A percentile compares a stretch with the other conserved stretches of the same genome.
Evolutionary conservation across 2,329 filamentous ascomycete genomes (phyloP).

Genomic region (Microthyrium microscopicum): DNA sequence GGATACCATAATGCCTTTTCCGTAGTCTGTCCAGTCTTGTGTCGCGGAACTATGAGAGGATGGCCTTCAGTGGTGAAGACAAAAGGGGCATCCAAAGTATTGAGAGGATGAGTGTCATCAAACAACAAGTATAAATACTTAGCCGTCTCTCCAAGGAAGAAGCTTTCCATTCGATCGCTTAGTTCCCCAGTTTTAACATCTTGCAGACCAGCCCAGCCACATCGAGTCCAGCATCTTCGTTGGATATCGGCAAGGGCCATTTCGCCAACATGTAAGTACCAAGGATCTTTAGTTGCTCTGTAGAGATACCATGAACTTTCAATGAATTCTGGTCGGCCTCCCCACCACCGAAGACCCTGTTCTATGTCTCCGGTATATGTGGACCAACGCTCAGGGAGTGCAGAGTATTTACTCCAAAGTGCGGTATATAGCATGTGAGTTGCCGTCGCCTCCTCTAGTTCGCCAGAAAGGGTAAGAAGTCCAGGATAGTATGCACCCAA

Average conservation of each 20-base stretch:
- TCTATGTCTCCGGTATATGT: constrained; percentile 71
- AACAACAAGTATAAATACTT: constrained; percentile 93
- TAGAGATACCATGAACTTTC: constrained; percentile 97
- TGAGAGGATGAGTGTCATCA: constrained; percentile 70
- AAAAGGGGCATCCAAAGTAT: constrained; percentile 68
- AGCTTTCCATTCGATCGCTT: constrained; percentile 94
- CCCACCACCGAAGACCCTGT: constrained; percentile 83
- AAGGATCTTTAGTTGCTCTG: constrained; percentile 79
- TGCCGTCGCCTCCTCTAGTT: constrained; percentile 79
- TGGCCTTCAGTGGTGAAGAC: constrained; percentile 96
- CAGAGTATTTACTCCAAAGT: constrained; percentile 88
- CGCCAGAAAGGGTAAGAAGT: constrained; percentile 67
- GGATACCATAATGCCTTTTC: background rate
- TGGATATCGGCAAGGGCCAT: constrained; percentile 87
- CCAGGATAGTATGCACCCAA: constrained; percentile 91
- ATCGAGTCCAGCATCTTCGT: constrained; percentile 72
- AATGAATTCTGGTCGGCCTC: constrained; percentile 86
- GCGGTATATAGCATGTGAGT: constrained; percentile 84
- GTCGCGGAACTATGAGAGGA: constrained; percentile 62
- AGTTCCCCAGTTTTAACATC: constrained; percentile 53
- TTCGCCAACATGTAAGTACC: constrained; percentile 90
- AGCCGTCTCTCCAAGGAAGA: constrained; percentile 89
- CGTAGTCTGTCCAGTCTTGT: constrained; percentile 10
- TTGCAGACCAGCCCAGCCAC: constrained; percentile 76
- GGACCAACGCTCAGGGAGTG: constrained; percentile 87